These are phyloP conservation scores for Microdochium nivale DNA, from an alignment of 2,329 filamentous ascomycete genomes.

Conservation along the genomic window DNA sequence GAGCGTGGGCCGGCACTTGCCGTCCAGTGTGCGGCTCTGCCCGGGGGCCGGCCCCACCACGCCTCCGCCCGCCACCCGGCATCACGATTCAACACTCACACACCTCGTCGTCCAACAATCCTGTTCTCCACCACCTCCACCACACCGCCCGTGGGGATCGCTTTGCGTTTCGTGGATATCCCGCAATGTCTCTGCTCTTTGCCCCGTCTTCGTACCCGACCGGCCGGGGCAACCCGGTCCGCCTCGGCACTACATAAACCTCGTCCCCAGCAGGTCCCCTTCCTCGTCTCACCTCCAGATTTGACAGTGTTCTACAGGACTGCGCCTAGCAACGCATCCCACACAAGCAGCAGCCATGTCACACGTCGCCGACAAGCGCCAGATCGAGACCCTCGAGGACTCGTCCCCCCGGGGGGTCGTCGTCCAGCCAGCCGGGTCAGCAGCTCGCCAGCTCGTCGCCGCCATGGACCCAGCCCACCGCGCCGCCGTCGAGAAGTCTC, in stretches of 20 bases:
- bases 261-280: not conserved
- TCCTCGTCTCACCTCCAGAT: not conserved
- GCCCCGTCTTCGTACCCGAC: not conserved
- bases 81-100: no score
- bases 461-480: constrained; percentile 39
- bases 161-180: not conserved
- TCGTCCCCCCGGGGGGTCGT: not conserved
- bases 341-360: not conserved
- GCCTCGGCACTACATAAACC: not conserved
- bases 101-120: not conserved
- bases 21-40: not conserved
- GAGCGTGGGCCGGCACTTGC: not conserved
- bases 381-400: not conserved
- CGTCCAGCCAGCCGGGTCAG: not conserved
- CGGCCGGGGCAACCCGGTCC: not conserved
- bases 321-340: not conserved
- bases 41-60: no score
- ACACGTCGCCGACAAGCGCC: not conserved
- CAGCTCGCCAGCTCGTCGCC: not conserved
- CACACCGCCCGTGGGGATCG: not conserved
- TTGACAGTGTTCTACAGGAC: not conserved
- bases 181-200: not conserved
- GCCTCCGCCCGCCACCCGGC: no score
- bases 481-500: constrained; percentile 47
- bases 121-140: not conserved